phyloP scores from a whole-genome alignment of 2,329 filamentous ascomycete genomes.

The Pestalotiopsis sp. region DNA sequence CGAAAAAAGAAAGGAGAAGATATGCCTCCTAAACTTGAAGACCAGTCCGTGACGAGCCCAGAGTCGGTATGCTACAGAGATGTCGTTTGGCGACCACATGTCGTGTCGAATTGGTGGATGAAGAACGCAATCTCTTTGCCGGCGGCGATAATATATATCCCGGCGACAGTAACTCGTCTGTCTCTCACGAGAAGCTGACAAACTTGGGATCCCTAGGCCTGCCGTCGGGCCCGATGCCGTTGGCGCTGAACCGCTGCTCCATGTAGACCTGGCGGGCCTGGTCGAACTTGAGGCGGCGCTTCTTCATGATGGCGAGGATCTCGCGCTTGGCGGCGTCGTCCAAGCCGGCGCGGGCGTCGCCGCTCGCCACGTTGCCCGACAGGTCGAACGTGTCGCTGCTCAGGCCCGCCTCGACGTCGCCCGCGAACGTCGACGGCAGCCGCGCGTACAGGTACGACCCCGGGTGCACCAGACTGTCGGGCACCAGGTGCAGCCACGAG shows the following conservation, averaged over 20 bases:
- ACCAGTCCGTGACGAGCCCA: background rate
- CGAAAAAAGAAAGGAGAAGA: background rate
- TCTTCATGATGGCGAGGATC: constrained; percentile 90
- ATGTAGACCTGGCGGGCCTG: constrained; percentile 87
- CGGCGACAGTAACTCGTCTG: background rate
- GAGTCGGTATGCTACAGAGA: background rate
- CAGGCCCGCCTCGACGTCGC: constrained; percentile 87
- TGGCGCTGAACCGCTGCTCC: constrained; percentile 82
- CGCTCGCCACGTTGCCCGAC: constrained; percentile 74
- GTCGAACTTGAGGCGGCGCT: constrained; percentile 80
- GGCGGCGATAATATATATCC: too few species aligned
- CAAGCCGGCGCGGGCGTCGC: constrained; percentile 79
- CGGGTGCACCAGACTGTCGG: constrained; percentile 49
- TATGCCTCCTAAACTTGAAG: background rate
- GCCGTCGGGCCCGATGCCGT: constrained; percentile 88
- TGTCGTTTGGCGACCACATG: background rate
- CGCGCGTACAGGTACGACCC: constrained; percentile 70
- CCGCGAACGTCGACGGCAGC: constrained; percentile 76
- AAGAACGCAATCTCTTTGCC: background rate
- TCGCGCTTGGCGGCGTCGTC: constrained; percentile 81
- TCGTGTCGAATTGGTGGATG: background rate
- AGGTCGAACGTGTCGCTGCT: constrained; percentile 85
- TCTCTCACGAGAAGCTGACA: constrained; percentile 77
- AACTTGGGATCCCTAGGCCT: constrained; percentile 91
- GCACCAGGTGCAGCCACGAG: constrained; percentile 74